Percentiles rank a stretch among this genome's conserved stretches.
phyloP scores from a whole-genome alignment of 1,284 basidiomycete species.

The Tremellales sp. region DNA sequence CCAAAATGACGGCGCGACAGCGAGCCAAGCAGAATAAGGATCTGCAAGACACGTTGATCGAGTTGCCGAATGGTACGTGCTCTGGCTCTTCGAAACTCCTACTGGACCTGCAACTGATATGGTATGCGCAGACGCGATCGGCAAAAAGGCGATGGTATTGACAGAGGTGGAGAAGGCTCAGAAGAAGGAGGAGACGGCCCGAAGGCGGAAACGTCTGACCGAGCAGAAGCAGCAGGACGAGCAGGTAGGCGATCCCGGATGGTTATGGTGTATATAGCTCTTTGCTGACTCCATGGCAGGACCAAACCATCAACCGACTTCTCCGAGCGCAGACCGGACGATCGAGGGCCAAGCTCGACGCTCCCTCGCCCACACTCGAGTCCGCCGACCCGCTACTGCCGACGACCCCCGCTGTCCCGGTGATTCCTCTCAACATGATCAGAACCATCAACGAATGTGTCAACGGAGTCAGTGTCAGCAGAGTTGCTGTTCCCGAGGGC shows the following conservation, averaged over 20 bases:
- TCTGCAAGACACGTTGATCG: slow-evolving; percentile 24
- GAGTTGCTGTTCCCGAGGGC: slow-evolving; percentile 23
- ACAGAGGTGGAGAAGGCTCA: slow-evolving; percentile 79
- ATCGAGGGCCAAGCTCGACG: slow-evolving; percentile 61
- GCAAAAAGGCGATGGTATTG: slow-evolving; percentile 66
- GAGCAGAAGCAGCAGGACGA: slow-evolving; percentile 91
- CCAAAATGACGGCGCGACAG: slow-evolving; percentile 38
- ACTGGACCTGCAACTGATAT: neutral
- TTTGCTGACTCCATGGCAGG: slow-evolving; percentile 31
- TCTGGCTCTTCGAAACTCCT: neutral
- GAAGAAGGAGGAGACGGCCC: slow-evolving; percentile 76
- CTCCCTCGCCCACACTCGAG: slow-evolving; percentile 46
- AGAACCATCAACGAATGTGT: too few species aligned
- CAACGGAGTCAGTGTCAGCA: too few species aligned
- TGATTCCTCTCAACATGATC: slow-evolving; percentile 49
- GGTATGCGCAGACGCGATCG: slow-evolving; percentile 51
- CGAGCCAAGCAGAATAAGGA: slow-evolving; percentile 28
- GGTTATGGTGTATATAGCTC: too few species aligned
- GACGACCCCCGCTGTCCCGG: neutral
- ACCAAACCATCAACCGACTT: slow-evolving; percentile 82
- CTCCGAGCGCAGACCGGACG: slow-evolving; percentile 75
- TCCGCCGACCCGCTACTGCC: slow-evolving; percentile 56
- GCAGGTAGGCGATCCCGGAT: slow-evolving; percentile 59
- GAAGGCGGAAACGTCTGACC: slow-evolving; percentile 75
- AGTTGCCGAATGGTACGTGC: slow-evolving; percentile 26